Conservation (phyloP, 768 basidiomycete species). For the Leccinellum albellum region DNA sequence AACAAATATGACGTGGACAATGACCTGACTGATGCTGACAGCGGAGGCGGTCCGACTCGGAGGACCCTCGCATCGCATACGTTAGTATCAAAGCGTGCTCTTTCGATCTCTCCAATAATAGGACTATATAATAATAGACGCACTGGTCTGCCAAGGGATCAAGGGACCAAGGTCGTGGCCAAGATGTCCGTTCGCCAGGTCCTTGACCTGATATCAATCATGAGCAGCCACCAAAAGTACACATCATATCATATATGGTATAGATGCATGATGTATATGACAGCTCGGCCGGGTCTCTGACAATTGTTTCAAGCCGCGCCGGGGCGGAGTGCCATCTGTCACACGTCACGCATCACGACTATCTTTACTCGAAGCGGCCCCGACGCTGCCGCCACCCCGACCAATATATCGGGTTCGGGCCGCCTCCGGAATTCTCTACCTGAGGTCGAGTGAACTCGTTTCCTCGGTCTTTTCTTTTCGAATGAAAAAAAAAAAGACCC, state of each 20-base stretch:
- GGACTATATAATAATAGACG: not conserved
- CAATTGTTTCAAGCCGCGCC: not conserved
- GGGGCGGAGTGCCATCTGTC: not conserved
- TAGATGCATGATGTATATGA: not conserved
- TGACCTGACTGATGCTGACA: not conserved
- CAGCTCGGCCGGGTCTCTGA: not conserved
- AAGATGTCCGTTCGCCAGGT: not conserved
- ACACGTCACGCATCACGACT: not conserved
- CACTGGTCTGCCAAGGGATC: not conserved
- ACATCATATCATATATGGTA: not conserved
- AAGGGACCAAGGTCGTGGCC: not conserved
- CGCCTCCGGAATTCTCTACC: not conserved
- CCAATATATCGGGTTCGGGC: not conserved
- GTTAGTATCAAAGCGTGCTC: not conserved
- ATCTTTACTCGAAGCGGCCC: not conserved
- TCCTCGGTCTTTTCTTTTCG: not conserved
- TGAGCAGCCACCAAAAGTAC: not conserved
- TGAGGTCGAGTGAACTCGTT: too few relatives aligned
- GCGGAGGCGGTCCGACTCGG: not conserved
- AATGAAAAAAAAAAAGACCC: not conserved
- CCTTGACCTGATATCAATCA: not conserved
- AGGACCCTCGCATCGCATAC: not conserved
- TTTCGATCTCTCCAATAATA: not conserved
- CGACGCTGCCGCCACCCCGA: not conserved
- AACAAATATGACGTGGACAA: not conserved